A percentile compares a stretch with the other conserved stretches of the same genome.
Conservation (phyloP, 2,329 filamentous ascomycete species). For the Pseudogymnoascus sp. region DNA sequence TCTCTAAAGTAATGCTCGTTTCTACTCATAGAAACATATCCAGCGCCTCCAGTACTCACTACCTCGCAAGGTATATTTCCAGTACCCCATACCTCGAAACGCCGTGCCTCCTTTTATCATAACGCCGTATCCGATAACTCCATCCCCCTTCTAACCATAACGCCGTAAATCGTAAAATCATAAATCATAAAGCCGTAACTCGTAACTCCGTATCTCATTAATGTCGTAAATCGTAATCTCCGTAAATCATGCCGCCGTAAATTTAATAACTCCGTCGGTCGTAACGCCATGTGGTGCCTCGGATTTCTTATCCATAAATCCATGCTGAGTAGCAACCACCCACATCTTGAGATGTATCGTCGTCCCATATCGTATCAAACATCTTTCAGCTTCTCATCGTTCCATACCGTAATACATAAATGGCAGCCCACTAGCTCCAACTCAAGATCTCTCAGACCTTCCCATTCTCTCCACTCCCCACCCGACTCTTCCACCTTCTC, state of each 20-base stretch:
- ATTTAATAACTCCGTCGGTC: conserved; percentile 11
- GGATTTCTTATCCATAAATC: not conserved
- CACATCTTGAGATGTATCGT: conserved; percentile 11
- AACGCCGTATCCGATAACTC: not conserved
- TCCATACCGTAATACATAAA: conserved; percentile 6
- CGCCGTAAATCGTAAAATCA: conserved; percentile 7
- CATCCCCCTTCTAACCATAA: not conserved
- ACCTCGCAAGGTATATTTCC: not conserved
- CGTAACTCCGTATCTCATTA: conserved; percentile 14
- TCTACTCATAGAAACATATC: not conserved
- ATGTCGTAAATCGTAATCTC: conserved; percentile 10
- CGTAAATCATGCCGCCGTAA: not conserved
- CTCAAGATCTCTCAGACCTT: conserved; percentile 10
- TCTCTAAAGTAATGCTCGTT: not conserved
- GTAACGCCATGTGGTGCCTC: conserved; percentile 14
- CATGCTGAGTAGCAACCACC: conserved; percentile 8
- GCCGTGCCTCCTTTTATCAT: not conserved
- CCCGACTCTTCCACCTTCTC: conserved; percentile 22
- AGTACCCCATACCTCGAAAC: not conserved
- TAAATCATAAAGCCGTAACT: conserved; percentile 11
- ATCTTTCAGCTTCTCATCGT: not conserved
- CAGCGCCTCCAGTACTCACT: not conserved
- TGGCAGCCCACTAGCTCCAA: not conserved
- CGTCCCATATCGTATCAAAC: conserved; percentile 11
- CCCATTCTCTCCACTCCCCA: conserved; percentile 27